Percentiles rank a stretch among this genome's conserved stretches.
phyloP scores from a whole-genome alignment of 371 early-diverging fungal genomes.

The Mortierella sp. region DNA sequence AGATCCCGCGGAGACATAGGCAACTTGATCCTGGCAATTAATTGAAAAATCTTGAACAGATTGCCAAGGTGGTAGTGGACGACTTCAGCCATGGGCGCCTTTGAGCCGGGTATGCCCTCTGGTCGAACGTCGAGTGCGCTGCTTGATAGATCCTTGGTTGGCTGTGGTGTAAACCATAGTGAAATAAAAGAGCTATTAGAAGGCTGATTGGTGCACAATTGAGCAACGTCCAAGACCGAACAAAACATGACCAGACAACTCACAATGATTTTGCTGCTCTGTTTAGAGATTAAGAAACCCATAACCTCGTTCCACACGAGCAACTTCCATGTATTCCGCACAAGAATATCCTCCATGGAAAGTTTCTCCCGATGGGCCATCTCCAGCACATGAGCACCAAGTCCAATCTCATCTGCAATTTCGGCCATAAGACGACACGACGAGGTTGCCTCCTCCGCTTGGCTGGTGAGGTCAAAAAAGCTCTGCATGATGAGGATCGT shows the following conservation, averaged over 20 bases:
- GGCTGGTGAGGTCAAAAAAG: conserved; percentile 21
- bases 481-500: conserved; percentile 35
- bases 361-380: conserved; percentile 11
- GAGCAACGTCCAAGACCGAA: background rate
- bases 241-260: background rate
- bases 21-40: conserved; percentile 27
- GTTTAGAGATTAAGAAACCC: conserved; percentile 9
- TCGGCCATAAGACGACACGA: conserved; percentile 6
- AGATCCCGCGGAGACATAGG: conserved; percentile 36
- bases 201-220: background rate
- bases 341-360: conserved; percentile 23
- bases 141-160: conserved; percentile 29
- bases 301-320: conserved; percentile 32
- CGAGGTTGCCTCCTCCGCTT: background rate
- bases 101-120: conserved; percentile 25
- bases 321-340: conserved; percentile 44
- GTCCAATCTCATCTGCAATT: conserved; percentile 25
- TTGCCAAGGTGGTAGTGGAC: conserved; percentile 24
- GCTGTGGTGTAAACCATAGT: conserved; percentile 17
- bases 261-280: conserved; percentile 19
- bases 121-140: conserved; percentile 22
- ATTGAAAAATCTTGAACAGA: conserved; percentile 37
- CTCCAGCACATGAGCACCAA: conserved; percentile 29
- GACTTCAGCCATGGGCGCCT: background rate
- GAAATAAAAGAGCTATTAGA: background rate